These are phyloP conservation scores for Chlorella variabilis DNA, from an alignment of 163 green algal species.

Conservation along the genomic window DNA sequence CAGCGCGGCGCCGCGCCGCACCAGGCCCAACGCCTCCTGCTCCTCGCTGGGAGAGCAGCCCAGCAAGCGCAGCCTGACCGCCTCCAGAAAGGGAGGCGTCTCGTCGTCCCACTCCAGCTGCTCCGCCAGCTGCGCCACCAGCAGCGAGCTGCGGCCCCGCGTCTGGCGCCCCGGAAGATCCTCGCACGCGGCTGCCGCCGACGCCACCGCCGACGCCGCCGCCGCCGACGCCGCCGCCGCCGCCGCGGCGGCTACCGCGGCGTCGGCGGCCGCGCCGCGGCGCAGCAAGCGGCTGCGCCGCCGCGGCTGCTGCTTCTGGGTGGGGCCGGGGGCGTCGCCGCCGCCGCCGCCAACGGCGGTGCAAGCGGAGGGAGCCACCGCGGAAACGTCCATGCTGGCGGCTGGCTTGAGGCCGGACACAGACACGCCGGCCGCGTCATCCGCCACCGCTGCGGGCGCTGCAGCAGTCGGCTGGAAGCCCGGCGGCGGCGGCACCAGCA, in stretches of 20 bases:
- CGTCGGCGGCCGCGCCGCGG: neutral
- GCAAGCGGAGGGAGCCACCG: too few relatives aligned
- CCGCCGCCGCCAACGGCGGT: too few relatives aligned
- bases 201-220: neutral
- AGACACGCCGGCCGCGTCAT: too few relatives aligned
- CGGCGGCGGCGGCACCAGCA: too few relatives aligned
- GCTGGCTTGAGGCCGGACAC: too few relatives aligned
- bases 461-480: too few relatives aligned
- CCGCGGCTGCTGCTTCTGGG: constrained; percentile 1
- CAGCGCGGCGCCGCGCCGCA: constrained; percentile 33
- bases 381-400: too few relatives aligned
- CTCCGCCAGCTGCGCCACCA: neutral
- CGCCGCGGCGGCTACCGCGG: neutral
- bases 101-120: constrained; percentile 33
- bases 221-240: neutral
- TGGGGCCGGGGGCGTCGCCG: too few relatives aligned
- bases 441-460: too few relatives aligned
- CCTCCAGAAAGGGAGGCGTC: constrained; percentile 22
- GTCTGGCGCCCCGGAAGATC: too few relatives aligned
- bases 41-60: constrained; percentile 31
- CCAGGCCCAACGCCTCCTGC: constrained; percentile 22
- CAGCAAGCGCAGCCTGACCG: constrained; percentile 21
- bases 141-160: neutral
- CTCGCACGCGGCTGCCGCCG: neutral
- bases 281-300: neutral